Conservation (phyloP, 1,139 yeast species). For the Zygoascus hellenicus region DNA sequence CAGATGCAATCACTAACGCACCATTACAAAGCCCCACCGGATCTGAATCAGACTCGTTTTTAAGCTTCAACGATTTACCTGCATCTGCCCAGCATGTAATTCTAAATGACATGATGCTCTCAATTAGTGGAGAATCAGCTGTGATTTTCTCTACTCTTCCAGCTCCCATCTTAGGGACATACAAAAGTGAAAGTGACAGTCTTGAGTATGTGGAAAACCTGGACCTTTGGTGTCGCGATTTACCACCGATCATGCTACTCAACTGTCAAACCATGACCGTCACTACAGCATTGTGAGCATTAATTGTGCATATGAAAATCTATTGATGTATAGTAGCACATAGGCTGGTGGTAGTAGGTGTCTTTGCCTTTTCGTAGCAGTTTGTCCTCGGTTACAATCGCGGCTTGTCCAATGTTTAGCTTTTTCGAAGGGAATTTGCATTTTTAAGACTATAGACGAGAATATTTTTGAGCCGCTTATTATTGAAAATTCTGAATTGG, state of each 20-base stretch:
- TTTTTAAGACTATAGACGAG: too few relatives aligned
- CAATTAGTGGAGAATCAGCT: slow-evolving; percentile 52
- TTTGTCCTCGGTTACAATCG: too few relatives aligned
- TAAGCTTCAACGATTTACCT: slow-evolving; percentile 77
- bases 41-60: slow-evolving; percentile 14
- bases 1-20: too few relatives aligned
- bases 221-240: slow-evolving; percentile 70
- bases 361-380: too few relatives aligned
- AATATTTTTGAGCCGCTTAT: too few relatives aligned
- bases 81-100: slow-evolving; percentile 88
- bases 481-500: too few relatives aligned
- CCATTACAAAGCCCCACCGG: background rate
- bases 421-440: too few relatives aligned
- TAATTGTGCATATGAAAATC: background rate
- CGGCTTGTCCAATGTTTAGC: too few relatives aligned
- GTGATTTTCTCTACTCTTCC: slow-evolving; percentile 87
- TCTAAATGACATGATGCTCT: slow-evolving; percentile 75
- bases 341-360: too few relatives aligned
- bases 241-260: slow-evolving; percentile 76
- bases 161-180: slow-evolving; percentile 78
- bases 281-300: slow-evolving; percentile 66
- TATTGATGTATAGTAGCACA: too few relatives aligned
- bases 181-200: slow-evolving; percentile 60
- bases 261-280: slow-evolving; percentile 94
- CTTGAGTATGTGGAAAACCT: slow-evolving; percentile 69